phyloP scores from a whole-genome alignment of 2,329 filamentous ascomycete species.

The Venturia asperata region DNA sequence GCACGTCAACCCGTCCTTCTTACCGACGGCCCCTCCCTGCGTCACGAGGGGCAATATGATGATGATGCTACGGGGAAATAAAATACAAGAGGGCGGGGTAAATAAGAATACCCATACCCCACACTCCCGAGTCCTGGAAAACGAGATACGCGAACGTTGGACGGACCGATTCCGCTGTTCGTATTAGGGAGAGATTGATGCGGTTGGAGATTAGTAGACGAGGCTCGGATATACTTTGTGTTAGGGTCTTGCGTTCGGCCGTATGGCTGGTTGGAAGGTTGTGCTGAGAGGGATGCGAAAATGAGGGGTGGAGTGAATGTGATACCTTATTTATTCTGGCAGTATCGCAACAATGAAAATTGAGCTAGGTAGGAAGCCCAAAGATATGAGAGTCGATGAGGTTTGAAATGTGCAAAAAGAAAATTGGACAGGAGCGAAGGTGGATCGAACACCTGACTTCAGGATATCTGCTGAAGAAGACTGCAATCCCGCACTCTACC shows the following conservation, averaged over 20 bases:
- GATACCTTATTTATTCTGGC: too few relatives aligned
- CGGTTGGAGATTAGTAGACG: not conserved
- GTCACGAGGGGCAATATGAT: not conserved
- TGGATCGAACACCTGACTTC: conserved; percentile 1
- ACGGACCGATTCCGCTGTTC: not conserved
- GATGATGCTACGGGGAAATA: not conserved
- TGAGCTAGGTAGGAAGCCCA: too few relatives aligned
- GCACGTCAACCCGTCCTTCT: not conserved
- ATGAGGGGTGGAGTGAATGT: too few relatives aligned
- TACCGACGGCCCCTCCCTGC: not conserved
- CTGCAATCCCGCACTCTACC: conserved; percentile 9
- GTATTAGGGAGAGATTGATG: not conserved
- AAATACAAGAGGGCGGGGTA: not conserved
- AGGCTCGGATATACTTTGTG: too few relatives aligned
- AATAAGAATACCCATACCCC: not conserved
- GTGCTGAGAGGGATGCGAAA: too few relatives aligned
- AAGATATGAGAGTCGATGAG: too few relatives aligned
- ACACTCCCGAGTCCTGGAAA: not conserved
- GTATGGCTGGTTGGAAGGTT: too few relatives aligned
- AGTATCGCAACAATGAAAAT: too few relatives aligned
- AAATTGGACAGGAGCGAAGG: not conserved
- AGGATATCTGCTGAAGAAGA: not conserved
- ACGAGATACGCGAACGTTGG: not conserved
- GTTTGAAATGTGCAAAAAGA: too few relatives aligned
- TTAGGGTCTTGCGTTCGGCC: too few relatives aligned